Base-by-base conservation (phyloP, 2,329 filamentous ascomycete genomes). In the Fusarium sp. region DNA sequence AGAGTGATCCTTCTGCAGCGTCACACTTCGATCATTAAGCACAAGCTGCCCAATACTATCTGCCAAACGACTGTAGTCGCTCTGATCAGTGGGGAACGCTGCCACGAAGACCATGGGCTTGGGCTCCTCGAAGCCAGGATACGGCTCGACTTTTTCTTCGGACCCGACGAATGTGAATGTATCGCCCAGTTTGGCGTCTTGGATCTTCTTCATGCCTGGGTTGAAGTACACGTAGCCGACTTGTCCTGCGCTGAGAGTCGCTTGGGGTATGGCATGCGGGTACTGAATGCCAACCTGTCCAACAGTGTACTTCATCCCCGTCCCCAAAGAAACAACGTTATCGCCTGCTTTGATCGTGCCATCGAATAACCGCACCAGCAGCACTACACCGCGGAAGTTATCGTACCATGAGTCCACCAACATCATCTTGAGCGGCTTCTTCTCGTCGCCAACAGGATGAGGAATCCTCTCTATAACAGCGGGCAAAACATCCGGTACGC, bases 71-170 rank as follows among this genome's bases (percentile, higher is more conserved):
- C 90, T 89, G 80, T 97, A 96, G 81, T 98, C 94, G 77, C 91
- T 87, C 76, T 97, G 95, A 79, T 99, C 95, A 0, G 95, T 95
- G 1, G 96, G 96, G 78, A 98, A 99, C 0, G 96, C 96, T 2
- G 96, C 95, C 8, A 99, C 96, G 77, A 99, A 99, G 9, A 99
- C 96, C 96, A 99, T 99, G 11, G 95, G 93, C 82, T 99, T 97
- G 3, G 96, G 96, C 82, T 99, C 96, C 80, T 98, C 96, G 70
- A 99, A 99, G 6, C 96, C 96, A 0, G 95, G 94, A 61, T 95
- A 92, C 18, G 94, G 91, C 81, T 95, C 88, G 5, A 99, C 95
- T 2, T 88, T 79, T 66, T 90, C 89, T 83, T 98, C 94, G 28
- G 86, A 90, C 5, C 94, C 95, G 7, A 95, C 88, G 4, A 90